These are phyloP conservation scores for Metarhizium album DNA, from an alignment of 2,329 filamentous ascomycete species.

Conservation along the genomic window DNA sequence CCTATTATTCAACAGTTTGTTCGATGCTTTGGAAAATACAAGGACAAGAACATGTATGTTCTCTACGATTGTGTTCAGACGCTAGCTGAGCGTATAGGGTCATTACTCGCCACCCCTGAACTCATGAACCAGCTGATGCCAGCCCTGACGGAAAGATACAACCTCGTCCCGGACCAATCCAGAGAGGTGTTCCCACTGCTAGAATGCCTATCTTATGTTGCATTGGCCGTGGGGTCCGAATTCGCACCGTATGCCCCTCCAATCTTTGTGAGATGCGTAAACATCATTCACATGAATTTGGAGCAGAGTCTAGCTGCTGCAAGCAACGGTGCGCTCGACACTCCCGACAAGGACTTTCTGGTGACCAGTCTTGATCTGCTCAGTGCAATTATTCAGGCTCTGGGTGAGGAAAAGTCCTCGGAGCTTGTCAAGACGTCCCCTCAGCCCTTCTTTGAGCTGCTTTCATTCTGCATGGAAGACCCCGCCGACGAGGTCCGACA, in stretches of 20 bases:
- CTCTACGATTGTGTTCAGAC: constrained; percentile 98
- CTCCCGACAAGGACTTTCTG: constrained; percentile 92
- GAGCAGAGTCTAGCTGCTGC: constrained; percentile 65
- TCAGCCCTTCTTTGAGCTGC: constrained; percentile 79
- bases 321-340: constrained; percentile 58
- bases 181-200: constrained; percentile 88
- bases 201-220: constrained; percentile 94
- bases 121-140: constrained; percentile 87
- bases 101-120: constrained; percentile 66
- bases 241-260: constrained; percentile 80
- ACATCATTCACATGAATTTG: constrained; percentile 84
- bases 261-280: constrained; percentile 80
- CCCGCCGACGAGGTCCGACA: constrained; percentile 85
- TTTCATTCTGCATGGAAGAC: constrained; percentile 89
- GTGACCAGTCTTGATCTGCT: constrained; percentile 90
- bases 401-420: constrained; percentile 62
- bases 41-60: constrained; percentile 98
- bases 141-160: constrained; percentile 78
- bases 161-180: constrained; percentile 76
- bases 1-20: constrained; percentile 91
- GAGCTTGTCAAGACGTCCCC: constrained; percentile 66
- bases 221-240: constrained; percentile 67
- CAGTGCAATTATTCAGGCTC: constrained; percentile 84
- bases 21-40: constrained; percentile 85
- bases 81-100: constrained; percentile 80